Evolutionary conservation across 768 basidiomycete genomes (phyloP).

Genomic region (Russula abietina): DNA sequence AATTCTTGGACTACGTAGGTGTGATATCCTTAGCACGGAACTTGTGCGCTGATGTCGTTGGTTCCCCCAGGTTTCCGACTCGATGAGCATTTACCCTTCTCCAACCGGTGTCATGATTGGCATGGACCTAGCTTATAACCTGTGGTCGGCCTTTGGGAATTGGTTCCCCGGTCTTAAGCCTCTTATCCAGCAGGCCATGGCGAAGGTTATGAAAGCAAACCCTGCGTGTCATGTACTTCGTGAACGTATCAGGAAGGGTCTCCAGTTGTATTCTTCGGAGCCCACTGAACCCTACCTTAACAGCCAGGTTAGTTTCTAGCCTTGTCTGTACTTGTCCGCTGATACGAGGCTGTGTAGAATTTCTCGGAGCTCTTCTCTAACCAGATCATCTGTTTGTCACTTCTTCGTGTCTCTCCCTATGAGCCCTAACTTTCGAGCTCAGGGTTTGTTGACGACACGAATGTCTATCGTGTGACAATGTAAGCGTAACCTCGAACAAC

Average conservation of each 20-base stretch:
- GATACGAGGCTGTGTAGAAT: constrained; percentile 40
- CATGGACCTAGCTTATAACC: constrained; percentile 96
- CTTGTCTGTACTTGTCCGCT: constrained; percentile 8
- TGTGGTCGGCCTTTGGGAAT: constrained; percentile 98
- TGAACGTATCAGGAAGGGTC: constrained; percentile 97
- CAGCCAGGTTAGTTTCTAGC: constrained; percentile 56
- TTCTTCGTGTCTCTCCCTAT: constrained; percentile 1
- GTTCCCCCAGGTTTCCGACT: constrained; percentile 69
- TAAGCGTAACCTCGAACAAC: constrained; percentile 30
- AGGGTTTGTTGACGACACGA: constrained; percentile 99
- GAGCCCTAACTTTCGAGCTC: constrained; percentile 12
- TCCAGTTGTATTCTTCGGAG: constrained; percentile 97
- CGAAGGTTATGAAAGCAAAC: constrained; percentile 99
- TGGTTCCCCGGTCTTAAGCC: constrained; percentile 99
- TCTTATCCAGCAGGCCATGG: constrained; percentile 97
- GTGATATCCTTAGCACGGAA: neutral
- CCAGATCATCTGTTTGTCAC: constrained; percentile 83
- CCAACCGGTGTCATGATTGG: constrained; percentile 99
- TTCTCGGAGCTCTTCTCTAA: constrained; percentile 96
- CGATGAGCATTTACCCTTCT: constrained; percentile 98
- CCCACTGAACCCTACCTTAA: constrained; percentile 99
- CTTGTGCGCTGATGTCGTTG: neutral
- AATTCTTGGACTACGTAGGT: constrained; percentile 94
- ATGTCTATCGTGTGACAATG: constrained; percentile 99
- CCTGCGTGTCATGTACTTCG: constrained; percentile 95